Evolutionary conservation across 495 filamentous ascomycete species (phyloP).

Genomic region (Aspergillus incahuasiensis): DNA sequence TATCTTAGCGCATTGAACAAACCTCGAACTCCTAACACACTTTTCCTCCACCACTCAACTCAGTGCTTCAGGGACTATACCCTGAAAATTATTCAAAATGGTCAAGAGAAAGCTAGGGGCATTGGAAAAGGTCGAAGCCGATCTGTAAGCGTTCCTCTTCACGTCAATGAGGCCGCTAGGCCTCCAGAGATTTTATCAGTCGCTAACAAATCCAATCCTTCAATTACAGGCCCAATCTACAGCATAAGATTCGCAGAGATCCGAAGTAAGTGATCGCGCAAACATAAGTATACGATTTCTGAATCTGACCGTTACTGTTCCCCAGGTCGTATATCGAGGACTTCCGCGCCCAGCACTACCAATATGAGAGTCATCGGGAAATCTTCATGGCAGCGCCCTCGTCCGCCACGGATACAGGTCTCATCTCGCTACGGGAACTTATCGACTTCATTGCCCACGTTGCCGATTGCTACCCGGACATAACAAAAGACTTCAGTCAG

Average conservation of each 20-base stretch:
- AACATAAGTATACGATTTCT: constrained; percentile 2
- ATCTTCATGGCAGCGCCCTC: constrained; percentile 83
- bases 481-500: constrained; percentile 70
- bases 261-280: constrained; percentile 53
- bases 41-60: constrained; percentile 10
- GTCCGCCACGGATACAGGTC: constrained; percentile 66
- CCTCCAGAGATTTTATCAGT: constrained; percentile 22
- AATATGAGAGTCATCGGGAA: constrained; percentile 86
- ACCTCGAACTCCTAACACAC: constrained; percentile 17
- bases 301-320: not conserved
- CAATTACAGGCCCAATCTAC: constrained; percentile 63
- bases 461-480: constrained; percentile 83
- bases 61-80: constrained; percentile 1
- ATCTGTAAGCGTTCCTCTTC: constrained; percentile 51
- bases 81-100: constrained; percentile 43
- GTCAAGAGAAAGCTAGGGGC: constrained; percentile 83
- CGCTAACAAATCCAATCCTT: constrained; percentile 23
- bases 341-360: constrained; percentile 81
- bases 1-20: constrained; percentile 20
- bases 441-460: constrained; percentile 90
- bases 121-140: constrained; percentile 91
- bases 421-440: constrained; percentile 76
- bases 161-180: constrained; percentile 4
- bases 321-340: constrained; percentile 76
- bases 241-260: constrained; percentile 84